Conservation (phyloP, 2,329 filamentous ascomycete species). For the Coniella lustricola region DNA sequence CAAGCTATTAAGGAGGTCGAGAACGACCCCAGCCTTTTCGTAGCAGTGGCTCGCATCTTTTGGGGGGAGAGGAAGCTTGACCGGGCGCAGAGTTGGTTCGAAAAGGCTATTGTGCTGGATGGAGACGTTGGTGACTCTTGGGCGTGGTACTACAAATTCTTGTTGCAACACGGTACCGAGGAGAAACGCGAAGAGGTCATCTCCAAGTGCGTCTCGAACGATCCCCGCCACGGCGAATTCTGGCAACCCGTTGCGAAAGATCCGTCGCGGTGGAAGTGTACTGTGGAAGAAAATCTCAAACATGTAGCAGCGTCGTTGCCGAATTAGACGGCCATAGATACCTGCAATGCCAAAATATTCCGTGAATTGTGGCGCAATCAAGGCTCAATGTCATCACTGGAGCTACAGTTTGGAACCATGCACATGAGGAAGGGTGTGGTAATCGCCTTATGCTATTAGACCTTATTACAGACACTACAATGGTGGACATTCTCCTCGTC, state of each 20-base stretch:
- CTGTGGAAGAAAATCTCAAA: constrained; percentile 74
- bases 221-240: constrained; percentile 85
- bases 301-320: constrained; percentile 55
- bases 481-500: too few species aligned
- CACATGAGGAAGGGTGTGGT: too few species aligned
- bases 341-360: too few species aligned
- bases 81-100: constrained; percentile 94
- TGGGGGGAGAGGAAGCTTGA: constrained; percentile 90
- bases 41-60: constrained; percentile 90
- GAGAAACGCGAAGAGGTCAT: constrained; percentile 87
- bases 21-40: constrained; percentile 81
- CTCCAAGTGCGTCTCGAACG: constrained; percentile 70
- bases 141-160: constrained; percentile 97
- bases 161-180: constrained; percentile 84
- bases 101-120: constrained; percentile 86
- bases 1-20: constrained; percentile 98
- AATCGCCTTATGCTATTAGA: too few species aligned
- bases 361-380: too few species aligned
- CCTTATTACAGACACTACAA: too few species aligned
- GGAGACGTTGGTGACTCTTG: constrained; percentile 85
- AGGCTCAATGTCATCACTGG: too few species aligned
- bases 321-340: constrained; percentile 8
- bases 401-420: too few species aligned
- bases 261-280: constrained; percentile 69
- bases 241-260: constrained; percentile 87